A percentile compares a stretch with the other conserved stretches of the same genome.
Conservation (phyloP, 1,139 yeast species). For the Geotrichum macrosporum region DNA sequence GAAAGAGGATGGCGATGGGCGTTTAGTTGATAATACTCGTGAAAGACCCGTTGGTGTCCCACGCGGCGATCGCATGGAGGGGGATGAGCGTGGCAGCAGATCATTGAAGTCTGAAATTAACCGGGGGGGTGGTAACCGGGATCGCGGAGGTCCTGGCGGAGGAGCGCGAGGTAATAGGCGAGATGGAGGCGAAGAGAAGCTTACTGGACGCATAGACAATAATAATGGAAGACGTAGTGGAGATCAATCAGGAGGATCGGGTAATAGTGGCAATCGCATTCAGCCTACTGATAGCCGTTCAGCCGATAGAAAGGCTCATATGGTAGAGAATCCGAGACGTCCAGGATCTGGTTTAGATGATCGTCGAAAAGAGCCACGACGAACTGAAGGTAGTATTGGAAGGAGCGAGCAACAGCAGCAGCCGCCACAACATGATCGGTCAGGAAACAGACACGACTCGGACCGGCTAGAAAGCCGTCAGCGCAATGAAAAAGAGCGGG, state of each 20-base stretch:
- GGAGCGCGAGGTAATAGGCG: constrained; percentile 12
- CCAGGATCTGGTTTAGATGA: background rate
- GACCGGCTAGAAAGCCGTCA: constrained; percentile 18
- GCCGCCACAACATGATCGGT: too few relatives aligned
- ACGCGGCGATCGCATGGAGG: constrained; percentile 14
- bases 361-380: background rate
- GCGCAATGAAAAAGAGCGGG: constrained; percentile 19
- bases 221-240: constrained; percentile 1
- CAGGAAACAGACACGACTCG: constrained; percentile 7
- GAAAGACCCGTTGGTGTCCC: constrained; percentile 21
- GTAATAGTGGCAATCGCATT: background rate
- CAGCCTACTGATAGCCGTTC: constrained; percentile 4
- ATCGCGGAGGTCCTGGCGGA: constrained; percentile 4
- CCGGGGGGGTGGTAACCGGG: constrained; percentile 10
- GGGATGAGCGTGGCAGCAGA: constrained; percentile 12
- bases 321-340: constrained; percentile 1
- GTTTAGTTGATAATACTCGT: constrained; percentile 12
- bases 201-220: background rate
- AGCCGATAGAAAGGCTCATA: constrained; percentile 10
- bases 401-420: constrained; percentile 14
- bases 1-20: background rate
- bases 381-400: background rate
- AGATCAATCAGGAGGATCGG: background rate
- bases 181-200: constrained; percentile 7
- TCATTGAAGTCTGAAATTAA: constrained; percentile 8